Conservation (phyloP, 305 asterid genomes). For the Fraxinus paxiana region DNA sequence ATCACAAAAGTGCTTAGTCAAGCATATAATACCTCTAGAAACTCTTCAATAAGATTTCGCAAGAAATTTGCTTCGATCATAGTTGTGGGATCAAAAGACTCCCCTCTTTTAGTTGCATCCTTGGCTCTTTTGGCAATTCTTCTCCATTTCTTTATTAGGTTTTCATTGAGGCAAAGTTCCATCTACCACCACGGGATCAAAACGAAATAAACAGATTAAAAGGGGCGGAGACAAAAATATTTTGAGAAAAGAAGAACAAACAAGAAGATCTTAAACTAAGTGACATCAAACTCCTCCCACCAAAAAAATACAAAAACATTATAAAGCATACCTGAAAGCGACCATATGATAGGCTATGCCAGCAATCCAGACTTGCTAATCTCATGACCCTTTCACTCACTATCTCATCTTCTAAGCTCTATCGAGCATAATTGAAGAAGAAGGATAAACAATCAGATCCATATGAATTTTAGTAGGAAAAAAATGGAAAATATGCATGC, state of each 20-base stretch:
- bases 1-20: neutral
- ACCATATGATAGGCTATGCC: constrained; percentile 91
- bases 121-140: constrained; percentile 66
- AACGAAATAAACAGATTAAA: constrained; percentile 18
- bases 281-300: neutral
- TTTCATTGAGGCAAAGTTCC: constrained; percentile 80
- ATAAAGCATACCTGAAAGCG: constrained; percentile 73
- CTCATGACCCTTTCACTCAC: constrained; percentile 83
- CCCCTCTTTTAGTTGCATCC: constrained; percentile 60
- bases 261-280: constrained; percentile 12
- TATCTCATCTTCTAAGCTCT: constrained; percentile 96
- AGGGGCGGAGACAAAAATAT: neutral
- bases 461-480: neutral
- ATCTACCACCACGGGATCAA: constrained; percentile 39
- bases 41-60: constrained; percentile 79
- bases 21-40: constrained; percentile 57
- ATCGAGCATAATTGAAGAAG: constrained; percentile 24
- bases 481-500: constrained; percentile 7
- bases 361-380: constrained; percentile 84
- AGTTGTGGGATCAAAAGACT: constrained; percentile 49
- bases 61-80: constrained; percentile 68
- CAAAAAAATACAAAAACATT: neutral
- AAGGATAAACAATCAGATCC: constrained; percentile 15
- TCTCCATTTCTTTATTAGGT: constrained; percentile 76
- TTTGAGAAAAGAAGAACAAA: neutral